A percentile compares a stretch with the other conserved stretches of the same genome.
Conservation (phyloP, 1,284 basidiomycete species). For the Binderoboletus segoi region DNA sequence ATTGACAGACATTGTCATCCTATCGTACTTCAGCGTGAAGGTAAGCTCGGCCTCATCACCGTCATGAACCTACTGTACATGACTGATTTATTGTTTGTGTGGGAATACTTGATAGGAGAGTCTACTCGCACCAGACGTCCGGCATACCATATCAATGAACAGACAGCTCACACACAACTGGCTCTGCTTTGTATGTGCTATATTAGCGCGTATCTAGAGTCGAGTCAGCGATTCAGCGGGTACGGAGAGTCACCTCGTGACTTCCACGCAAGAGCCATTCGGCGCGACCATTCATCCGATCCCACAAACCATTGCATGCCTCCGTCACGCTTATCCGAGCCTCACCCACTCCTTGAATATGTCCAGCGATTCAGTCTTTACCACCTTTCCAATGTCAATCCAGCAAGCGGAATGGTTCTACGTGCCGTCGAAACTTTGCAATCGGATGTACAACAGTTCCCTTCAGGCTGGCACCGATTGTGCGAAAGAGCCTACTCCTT, state of each 20-base stretch:
- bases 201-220: not conserved
- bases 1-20: not conserved
- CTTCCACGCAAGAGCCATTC: not conserved
- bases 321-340: not conserved
- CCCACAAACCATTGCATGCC: not conserved
- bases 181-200: constrained; percentile 8
- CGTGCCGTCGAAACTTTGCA: not conserved
- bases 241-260: not conserved
- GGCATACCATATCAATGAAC: not conserved
- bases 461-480: not conserved
- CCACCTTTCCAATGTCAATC: constrained; percentile 1
- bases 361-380: not conserved
- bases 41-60: not conserved
- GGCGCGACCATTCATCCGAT: too few relatives aligned
- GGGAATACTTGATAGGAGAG: constrained; percentile 1
- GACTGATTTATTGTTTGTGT: not conserved
- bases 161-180: not conserved
- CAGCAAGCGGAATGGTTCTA: not conserved
- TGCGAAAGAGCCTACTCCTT: not conserved
- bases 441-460: not conserved
- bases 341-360: not conserved
- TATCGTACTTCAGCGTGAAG: constrained; percentile 2
- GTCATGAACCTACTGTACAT: not conserved
- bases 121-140: not conserved
- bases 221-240: too few relatives aligned